Conservation (phyloP, 1,284 basidiomycete species). For the Apiotrichum brassicae region DNA sequence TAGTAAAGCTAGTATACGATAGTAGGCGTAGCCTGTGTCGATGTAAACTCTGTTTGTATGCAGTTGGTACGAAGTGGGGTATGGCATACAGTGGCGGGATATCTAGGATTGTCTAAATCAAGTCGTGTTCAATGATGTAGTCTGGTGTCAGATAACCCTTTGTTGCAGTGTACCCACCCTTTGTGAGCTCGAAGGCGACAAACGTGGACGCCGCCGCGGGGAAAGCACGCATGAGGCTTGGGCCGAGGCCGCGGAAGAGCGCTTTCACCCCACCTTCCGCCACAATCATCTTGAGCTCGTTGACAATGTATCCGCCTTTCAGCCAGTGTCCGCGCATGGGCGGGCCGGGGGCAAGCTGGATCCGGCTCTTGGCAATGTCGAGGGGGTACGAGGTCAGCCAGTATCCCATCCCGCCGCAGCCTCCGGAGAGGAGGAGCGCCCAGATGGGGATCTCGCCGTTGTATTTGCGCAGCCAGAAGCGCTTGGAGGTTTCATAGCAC, state of each 20-base stretch:
- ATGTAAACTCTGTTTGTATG: too few relatives aligned
- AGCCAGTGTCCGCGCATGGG: slow-evolving; percentile 63
- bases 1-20: too few relatives aligned
- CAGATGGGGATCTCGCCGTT: slow-evolving; percentile 64
- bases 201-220: slow-evolving; percentile 89
- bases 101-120: slow-evolving; percentile 19
- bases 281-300: slow-evolving; percentile 63
- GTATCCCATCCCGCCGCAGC: slow-evolving; percentile 82
- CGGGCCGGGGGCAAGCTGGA: slow-evolving; percentile 72
- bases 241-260: slow-evolving; percentile 65
- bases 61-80: too few relatives aligned
- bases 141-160: slow-evolving; percentile 16
- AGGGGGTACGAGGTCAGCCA: slow-evolving; percentile 91
- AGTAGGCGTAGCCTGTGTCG: too few relatives aligned
- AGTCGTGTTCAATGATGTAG: slow-evolving; percentile 33
- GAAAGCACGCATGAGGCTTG: slow-evolving; percentile 67
- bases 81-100: too few relatives aligned
- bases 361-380: slow-evolving; percentile 84
- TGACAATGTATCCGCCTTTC: slow-evolving; percentile 60
- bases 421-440: slow-evolving; percentile 79
- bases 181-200: slow-evolving; percentile 79
- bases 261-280: slow-evolving; percentile 70
- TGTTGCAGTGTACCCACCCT: slow-evolving; percentile 48
- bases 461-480: slow-evolving; percentile 54
- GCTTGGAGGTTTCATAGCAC: slow-evolving; percentile 83